Evolutionary conservation across 371 early-diverging fungal genomes (phyloP), one percentile per base, ranked within the genome.

Genomic region (Chytridiales sp.): DNA sequence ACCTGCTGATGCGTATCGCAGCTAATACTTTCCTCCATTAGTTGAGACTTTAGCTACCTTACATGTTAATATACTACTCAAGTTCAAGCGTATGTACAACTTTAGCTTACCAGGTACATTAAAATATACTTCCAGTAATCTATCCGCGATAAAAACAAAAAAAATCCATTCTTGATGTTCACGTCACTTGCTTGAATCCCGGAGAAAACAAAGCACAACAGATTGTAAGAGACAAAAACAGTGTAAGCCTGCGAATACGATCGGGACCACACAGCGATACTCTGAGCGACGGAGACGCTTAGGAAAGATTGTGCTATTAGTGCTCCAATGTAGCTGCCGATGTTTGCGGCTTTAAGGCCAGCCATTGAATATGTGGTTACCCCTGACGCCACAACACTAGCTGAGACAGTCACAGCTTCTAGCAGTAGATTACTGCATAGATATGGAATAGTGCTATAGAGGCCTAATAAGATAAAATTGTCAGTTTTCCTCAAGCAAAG

Each of bases 311-410:
- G 51, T 4, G 38, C 8, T 15, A 51, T 30, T 22, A 51, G 36
- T 15, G 51, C 38, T 3, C 5, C 4, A 21, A 51, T 22, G 51
- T 51, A 51, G 21, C 38, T 51, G 51, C 38, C 36, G 31, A 51
- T 35, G 51, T 11, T 51, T 15, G 35, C 31, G 4, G 31, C 36
- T 22, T 5, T 4, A 3, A 51, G 4, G 51, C 38, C 38, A n/a
- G 56, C 5, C 54, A 61, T 54, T 42, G 8, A 61, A 34, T 54
- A 60, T 24, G 54, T 47, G 31, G 54, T 54, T 11, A 55, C 55
- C 15, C 41, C 41, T 34, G 52, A 54, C 9, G 44, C 36, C 36
- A 50, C 36, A 19, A 54, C 41, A 36, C 52, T 55, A 26, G 44
- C 30, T 22, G 36, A 40, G 11, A 46, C 17, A 13, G 43, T 44